Percentiles rank a stretch among this genome's conserved stretches.
Conservation (phyloP, 805 yeast genomes). For the Lipomyces yamadae region DNA sequence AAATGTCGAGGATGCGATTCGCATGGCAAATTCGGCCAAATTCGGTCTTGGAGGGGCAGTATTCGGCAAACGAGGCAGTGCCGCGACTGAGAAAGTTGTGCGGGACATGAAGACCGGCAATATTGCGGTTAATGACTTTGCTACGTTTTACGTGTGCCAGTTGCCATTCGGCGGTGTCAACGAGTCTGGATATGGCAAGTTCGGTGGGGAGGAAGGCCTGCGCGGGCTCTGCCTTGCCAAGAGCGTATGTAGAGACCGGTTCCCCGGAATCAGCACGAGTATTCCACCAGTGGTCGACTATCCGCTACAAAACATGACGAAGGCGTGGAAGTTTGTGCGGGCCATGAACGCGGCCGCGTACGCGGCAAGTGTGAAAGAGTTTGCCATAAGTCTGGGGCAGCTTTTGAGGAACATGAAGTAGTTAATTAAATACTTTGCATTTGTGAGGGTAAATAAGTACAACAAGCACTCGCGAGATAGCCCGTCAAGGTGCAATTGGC, state of each 20-base stretch:
- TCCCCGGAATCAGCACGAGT: slow-evolving; percentile 72
- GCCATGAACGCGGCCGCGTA: slow-evolving; percentile 86
- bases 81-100: slow-evolving; percentile 65
- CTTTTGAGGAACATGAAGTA: slow-evolving; percentile 21
- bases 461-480: too few relatives aligned
- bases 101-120: slow-evolving; percentile 76
- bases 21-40: slow-evolving; percentile 78
- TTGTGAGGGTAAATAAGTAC: not conserved
- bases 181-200: slow-evolving; percentile 95
- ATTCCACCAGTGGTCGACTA: slow-evolving; percentile 92
- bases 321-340: slow-evolving; percentile 87
- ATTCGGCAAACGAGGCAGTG: slow-evolving; percentile 63
- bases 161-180: slow-evolving; percentile 95
- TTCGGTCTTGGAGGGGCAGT: slow-evolving; percentile 93
- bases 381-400: slow-evolving; percentile 43
- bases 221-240: slow-evolving; percentile 87
- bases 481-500: too few relatives aligned
- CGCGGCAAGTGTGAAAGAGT: slow-evolving; percentile 66
- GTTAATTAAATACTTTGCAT: not conserved
- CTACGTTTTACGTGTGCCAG: slow-evolving; percentile 91
- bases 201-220: slow-evolving; percentile 97
- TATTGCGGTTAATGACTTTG: slow-evolving; percentile 97
- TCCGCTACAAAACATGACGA: slow-evolving; percentile 78
- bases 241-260: slow-evolving; percentile 82
- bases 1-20: slow-evolving; percentile 67